These are phyloP conservation scores for Salvia splendens DNA, from an alignment of 257 asterid species.

Conservation along the genomic window DNA sequence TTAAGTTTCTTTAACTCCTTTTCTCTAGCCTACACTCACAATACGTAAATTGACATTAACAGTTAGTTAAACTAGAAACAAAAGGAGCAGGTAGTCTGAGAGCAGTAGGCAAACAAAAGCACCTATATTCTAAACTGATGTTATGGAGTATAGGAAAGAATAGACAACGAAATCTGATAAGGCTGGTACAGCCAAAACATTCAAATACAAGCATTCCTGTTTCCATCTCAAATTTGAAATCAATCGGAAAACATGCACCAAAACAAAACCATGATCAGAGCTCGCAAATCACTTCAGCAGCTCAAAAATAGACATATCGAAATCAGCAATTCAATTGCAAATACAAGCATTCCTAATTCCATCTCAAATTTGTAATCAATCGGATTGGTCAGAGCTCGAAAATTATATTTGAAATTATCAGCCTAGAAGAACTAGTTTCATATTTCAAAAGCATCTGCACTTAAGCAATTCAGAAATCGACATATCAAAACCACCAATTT, in stretches of 20 bases:
- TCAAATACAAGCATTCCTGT: too few relatives aligned
- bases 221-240: too few relatives aligned
- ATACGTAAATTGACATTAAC: conserved; percentile 22
- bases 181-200: neutral
- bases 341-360: conserved; percentile 1
- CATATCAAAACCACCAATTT: neutral
- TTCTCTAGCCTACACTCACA: conserved; percentile 68
- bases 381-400: neutral
- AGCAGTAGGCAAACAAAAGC: neutral
- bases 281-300: neutral
- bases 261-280: conserved; percentile 15
- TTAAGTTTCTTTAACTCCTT: conserved; percentile 82
- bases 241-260: neutral
- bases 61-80: neutral
- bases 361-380: neutral
- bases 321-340: conserved; percentile 11
- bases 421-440: neutral
- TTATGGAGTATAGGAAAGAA: neutral
- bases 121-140: neutral
- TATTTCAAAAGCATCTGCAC: neutral
- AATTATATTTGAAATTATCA: neutral
- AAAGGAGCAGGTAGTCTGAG: conserved; percentile 14
- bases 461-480: too few relatives aligned
- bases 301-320: neutral
- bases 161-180: neutral